Evolutionary conservation across 1,284 basidiomycete genomes (phyloP).

Genomic region (Puccinia hordei): DNA sequence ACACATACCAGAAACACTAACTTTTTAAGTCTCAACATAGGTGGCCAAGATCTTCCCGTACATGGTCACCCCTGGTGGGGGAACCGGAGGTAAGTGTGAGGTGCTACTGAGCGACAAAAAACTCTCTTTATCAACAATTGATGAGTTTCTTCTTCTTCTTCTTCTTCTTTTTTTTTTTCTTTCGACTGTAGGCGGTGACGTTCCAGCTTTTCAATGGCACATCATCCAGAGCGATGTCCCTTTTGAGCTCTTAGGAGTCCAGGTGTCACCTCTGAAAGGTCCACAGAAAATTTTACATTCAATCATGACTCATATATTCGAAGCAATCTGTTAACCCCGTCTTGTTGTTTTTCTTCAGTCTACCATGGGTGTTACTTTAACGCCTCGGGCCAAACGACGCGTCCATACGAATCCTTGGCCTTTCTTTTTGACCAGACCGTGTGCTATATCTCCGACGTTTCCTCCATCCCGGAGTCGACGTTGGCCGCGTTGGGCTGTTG

Average conservation of each 20-base stretch:
- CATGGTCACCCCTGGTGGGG: constrained; percentile 71
- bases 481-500: constrained; percentile 63
- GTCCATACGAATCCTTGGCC: constrained; percentile 71
- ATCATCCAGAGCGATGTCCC: constrained; percentile 69
- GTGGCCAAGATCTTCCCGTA: constrained; percentile 69
- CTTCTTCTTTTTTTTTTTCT: background rate
- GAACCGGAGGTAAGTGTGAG: constrained; percentile 76
- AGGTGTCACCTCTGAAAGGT: constrained; percentile 71
- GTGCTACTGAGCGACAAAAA: constrained; percentile 56
- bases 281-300: too few species aligned
- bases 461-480: constrained; percentile 70
- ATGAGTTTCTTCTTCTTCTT: background rate
- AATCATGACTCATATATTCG: too few species aligned
- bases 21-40: too few species aligned
- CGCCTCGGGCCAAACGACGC: constrained; percentile 57
- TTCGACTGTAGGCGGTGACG: constrained; percentile 60
- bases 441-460: constrained; percentile 74
- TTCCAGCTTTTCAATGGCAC: constrained; percentile 77
- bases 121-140: constrained; percentile 24
- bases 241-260: constrained; percentile 69
- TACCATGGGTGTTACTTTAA: constrained; percentile 62
- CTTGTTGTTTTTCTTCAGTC: constrained; percentile 57
- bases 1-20: too few species aligned
- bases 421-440: constrained; percentile 70
- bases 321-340: background rate